Evolutionary conservation across 257 asterid genomes (phyloP).

Genomic region (Orobanche coerulescens): DNA sequence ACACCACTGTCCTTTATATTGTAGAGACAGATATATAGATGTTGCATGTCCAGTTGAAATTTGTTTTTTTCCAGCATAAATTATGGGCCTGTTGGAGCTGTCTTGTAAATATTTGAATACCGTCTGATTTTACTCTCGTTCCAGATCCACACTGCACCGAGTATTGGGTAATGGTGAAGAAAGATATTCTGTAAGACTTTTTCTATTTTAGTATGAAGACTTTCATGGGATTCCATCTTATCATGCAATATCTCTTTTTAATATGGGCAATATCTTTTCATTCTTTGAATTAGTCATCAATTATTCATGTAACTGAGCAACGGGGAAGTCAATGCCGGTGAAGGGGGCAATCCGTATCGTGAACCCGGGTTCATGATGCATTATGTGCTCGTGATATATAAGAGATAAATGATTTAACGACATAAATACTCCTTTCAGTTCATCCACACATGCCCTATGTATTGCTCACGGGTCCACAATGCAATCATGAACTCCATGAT

Average conservation of each 20-base stretch:
- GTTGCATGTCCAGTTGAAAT: neutral
- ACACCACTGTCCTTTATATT: too few relatives aligned
- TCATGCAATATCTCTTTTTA: neutral
- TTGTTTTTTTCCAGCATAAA: neutral
- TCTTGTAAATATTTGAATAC: neutral
- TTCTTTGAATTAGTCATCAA: neutral
- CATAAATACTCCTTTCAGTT: too few relatives aligned
- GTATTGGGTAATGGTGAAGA: conserved; percentile 72
- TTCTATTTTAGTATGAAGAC: conserved; percentile 10
- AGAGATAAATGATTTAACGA: too few relatives aligned
- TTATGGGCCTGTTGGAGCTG: neutral
- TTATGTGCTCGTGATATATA: too few relatives aligned
- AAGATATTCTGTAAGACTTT: conserved; percentile 72
- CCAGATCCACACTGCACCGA: conserved; percentile 88
- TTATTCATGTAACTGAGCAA: neutral
- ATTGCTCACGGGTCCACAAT: too few relatives aligned
- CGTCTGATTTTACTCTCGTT: conserved; percentile 7
- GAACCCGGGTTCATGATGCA: too few relatives aligned
- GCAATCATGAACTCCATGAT: too few relatives aligned
- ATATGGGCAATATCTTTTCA: neutral
- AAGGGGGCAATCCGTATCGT: too few relatives aligned
- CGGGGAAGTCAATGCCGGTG: neutral
- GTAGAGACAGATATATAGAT: too few relatives aligned
- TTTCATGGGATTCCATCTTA: neutral
- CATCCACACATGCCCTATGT: too few relatives aligned